phyloP scores from a whole-genome alignment of 2,329 filamentous ascomycete species.

The Ilyonectria mors-panacis region DNA sequence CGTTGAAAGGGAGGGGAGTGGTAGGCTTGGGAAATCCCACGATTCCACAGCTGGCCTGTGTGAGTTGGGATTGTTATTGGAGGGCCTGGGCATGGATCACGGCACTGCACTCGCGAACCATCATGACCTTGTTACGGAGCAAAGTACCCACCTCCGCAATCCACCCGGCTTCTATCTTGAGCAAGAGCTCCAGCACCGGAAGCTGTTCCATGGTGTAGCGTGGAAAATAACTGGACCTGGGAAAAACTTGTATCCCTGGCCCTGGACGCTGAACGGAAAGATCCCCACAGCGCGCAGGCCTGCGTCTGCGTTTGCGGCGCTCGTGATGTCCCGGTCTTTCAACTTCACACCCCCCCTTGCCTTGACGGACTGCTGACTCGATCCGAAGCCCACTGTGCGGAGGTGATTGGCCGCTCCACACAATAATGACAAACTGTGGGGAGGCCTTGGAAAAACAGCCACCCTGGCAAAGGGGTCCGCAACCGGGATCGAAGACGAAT shows the following conservation, averaged over 20 bases:
- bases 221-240: conserved; percentile 21
- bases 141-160: conserved; percentile 39
- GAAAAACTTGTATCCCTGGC: conserved; percentile 27
- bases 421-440: conserved; percentile 46
- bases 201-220: conserved; percentile 15
- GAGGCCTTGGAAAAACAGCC: conserved; percentile 26
- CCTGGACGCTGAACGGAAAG: conserved; percentile 22
- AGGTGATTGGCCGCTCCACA: conserved; percentile 49
- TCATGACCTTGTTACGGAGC: conserved; percentile 35
- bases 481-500: conserved; percentile 40
- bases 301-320: conserved; percentile 42
- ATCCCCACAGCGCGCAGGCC: conserved; percentile 40
- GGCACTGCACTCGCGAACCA: conserved; percentile 36
- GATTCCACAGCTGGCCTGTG: conserved; percentile 27
- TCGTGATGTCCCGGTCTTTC: conserved; percentile 45
- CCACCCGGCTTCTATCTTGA: conserved; percentile 25
- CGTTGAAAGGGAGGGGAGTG: conserved; percentile 23
- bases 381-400: conserved; percentile 30
- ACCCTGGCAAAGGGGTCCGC: conserved; percentile 27
- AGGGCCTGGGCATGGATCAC: conserved; percentile 36
- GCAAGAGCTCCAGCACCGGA: conserved; percentile 14
- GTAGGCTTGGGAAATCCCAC: conserved; percentile 36
- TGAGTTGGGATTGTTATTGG: conserved; percentile 34
- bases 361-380: conserved; percentile 39
- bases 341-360: conserved; percentile 35